phyloP scores from a whole-genome alignment of 192 early-diverging fungal species.

The Linnemannia zychae region DNA sequence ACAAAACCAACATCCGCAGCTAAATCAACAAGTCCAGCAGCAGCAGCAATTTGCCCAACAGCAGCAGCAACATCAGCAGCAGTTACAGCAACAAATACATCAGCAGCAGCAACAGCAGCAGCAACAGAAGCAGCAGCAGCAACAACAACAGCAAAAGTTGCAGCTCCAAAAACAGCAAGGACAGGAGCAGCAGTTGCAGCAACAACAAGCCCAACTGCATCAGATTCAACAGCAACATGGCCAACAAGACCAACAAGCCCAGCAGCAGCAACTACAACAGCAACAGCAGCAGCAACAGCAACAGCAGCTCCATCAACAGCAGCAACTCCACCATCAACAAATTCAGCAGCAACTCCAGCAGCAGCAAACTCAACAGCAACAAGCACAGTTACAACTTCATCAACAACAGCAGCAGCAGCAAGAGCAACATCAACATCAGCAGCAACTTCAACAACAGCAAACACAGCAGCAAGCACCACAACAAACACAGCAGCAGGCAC shows the following conservation, averaged over 20 bases:
- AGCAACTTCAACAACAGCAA: neutral
- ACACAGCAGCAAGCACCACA: neutral
- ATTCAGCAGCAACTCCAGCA: neutral
- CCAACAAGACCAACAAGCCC: neutral
- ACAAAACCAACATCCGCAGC: neutral
- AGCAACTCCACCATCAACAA: neutral
- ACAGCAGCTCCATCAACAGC: neutral
- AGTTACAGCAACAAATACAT: slow-evolving; percentile 8
- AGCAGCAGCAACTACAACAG: neutral
- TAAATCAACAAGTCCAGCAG: neutral
- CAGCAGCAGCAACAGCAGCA: slow-evolving; percentile 13
- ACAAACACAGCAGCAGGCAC: slow-evolving; percentile 3
- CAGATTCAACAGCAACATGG: neutral
- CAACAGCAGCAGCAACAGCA: slow-evolving; percentile 13
- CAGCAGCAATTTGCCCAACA: slow-evolving; percentile 1
- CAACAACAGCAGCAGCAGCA: neutral
- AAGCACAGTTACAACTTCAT: neutral
- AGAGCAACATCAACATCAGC: neutral
- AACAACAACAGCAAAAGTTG: neutral
- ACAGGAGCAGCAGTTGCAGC: slow-evolving; percentile 21
- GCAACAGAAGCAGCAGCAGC: slow-evolving; percentile 4
- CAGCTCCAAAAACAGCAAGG: slow-evolving; percentile 1
- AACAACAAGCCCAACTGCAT: slow-evolving; percentile 16
- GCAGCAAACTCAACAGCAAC: neutral
- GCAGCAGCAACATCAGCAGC: neutral